These are phyloP conservation scores for Meyerozyma carpophila DNA, from an alignment of 1,139 yeast genomes.

Conservation along the genomic window DNA sequence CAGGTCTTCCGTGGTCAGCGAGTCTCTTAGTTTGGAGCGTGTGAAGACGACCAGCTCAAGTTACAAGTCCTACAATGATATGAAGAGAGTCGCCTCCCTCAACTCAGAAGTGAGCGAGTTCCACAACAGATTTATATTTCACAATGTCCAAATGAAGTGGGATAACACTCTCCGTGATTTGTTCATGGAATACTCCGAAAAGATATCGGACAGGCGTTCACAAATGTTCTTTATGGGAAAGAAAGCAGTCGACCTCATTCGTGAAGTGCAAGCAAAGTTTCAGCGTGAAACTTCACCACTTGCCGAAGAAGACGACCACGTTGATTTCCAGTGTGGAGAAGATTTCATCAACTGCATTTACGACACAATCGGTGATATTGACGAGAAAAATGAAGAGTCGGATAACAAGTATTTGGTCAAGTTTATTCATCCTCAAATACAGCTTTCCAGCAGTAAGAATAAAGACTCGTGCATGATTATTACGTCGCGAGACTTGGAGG, in stretches of 20 bases:
- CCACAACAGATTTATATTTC: conserved; percentile 75
- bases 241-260: conserved; percentile 65
- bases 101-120: conserved; percentile 34
- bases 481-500: conserved; percentile 67
- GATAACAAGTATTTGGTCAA: conserved; percentile 36
- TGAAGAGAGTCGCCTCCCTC: conserved; percentile 24
- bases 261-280: conserved; percentile 7
- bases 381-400: conserved; percentile 25
- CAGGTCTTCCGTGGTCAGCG: not conserved
- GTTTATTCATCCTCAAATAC: conserved; percentile 42
- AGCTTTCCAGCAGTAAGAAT: conserved; percentile 29
- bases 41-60: conserved; percentile 1
- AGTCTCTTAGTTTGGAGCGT: not conserved
- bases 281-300: conserved; percentile 7
- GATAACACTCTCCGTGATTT: conserved; percentile 61
- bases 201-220: conserved; percentile 51
- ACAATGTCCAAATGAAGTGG: conserved; percentile 77
- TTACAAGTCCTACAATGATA: conserved; percentile 14
- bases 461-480: conserved; percentile 40
- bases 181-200: conserved; percentile 57
- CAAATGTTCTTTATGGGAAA: conserved; percentile 60
- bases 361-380: conserved; percentile 23
- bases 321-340: conserved; percentile 18
- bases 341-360: conserved; percentile 32
- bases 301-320: conserved; percentile 10